phyloP scores from a whole-genome alignment of 148 eudicot genomes.

The Persicaria maculosa region DNA sequence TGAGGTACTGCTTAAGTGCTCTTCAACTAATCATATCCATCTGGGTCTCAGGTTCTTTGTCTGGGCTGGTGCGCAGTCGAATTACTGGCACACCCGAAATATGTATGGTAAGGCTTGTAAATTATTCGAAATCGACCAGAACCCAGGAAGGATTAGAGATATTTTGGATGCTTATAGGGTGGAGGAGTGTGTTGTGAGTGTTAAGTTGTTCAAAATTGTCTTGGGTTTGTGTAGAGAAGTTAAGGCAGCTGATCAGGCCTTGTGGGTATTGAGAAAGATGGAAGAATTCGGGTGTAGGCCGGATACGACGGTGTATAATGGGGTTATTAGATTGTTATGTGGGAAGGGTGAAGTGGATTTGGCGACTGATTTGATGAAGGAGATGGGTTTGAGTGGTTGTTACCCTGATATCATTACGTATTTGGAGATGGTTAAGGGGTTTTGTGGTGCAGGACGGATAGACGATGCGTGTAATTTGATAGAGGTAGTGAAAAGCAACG shows the following conservation, averaged over 20 bases:
- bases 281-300: conserved; percentile 50
- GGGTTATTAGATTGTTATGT: conserved; percentile 44
- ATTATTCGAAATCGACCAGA: conserved; percentile 34
- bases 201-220: conserved; percentile 53
- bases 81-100: conserved; percentile 44
- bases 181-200: conserved; percentile 43
- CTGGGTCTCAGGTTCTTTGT: conserved; percentile 78
- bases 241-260: conserved; percentile 44
- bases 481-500: conserved; percentile 45
- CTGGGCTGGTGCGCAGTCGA: conserved; percentile 65
- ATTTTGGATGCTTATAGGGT: conserved; percentile 44
- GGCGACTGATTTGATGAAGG: conserved; percentile 11
- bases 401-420: conserved; percentile 17
- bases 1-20: conserved; percentile 44
- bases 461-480: conserved; percentile 64
- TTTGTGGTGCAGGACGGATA: conserved; percentile 62
- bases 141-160: conserved; percentile 31
- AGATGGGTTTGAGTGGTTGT: conserved; percentile 3
- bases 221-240: conserved; percentile 68
- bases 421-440: conserved; percentile 61
- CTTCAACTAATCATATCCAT: conserved; percentile 32
- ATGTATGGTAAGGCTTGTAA: conserved; percentile 56
- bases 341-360: conserved; percentile 14
- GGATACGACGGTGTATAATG: conserved; percentile 60
- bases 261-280: conserved; percentile 82